Evolutionary conservation across 768 basidiomycete species (phyloP).

Genomic region (Gloeopeniophorella convolvens): DNA sequence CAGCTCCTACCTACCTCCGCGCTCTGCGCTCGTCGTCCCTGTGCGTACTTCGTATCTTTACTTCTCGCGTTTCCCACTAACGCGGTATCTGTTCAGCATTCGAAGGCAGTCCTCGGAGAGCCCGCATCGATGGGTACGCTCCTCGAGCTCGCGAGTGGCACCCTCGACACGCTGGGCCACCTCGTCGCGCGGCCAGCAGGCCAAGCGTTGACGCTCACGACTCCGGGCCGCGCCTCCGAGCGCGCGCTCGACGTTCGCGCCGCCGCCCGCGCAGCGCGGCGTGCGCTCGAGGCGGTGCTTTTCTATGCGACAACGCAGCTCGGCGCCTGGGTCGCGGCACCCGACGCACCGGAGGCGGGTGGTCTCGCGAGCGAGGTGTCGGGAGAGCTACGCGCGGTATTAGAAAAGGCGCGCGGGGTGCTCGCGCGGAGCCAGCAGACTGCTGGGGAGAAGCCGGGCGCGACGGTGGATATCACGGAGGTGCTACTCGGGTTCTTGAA

Average conservation of each 20-base stretch:
- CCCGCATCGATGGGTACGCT: conserved; percentile 82
- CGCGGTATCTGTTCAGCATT: conserved; percentile 46
- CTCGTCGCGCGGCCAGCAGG: conserved; percentile 56
- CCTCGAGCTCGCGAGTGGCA: conserved; percentile 75
- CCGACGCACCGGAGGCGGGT: conserved; percentile 39
- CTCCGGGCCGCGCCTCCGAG: conserved; percentile 29
- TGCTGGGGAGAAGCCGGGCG: conserved; percentile 34
- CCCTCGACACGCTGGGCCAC: conserved; percentile 65
- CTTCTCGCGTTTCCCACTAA: background rate
- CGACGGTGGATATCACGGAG: conserved; percentile 50
- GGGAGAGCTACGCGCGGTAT: conserved; percentile 56
- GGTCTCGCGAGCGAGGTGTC: conserved; percentile 78
- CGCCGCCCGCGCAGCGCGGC: conserved; percentile 49
- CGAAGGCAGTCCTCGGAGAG: conserved; percentile 77
- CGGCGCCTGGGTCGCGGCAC: conserved; percentile 70
- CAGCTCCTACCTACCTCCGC: conserved; percentile 65
- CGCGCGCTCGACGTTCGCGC: conserved; percentile 47
- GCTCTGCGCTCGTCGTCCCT: conserved; percentile 64
- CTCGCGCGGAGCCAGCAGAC: conserved; percentile 52
- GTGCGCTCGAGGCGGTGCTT: conserved; percentile 60
- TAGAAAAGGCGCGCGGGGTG: conserved; percentile 60
- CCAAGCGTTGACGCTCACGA: conserved; percentile 42
- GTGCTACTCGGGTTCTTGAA: conserved; percentile 60
- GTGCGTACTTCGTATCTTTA: conserved; percentile 38
- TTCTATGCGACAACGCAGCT: conserved; percentile 73